Evolutionary conservation across 2,329 filamentous ascomycete species (phyloP), one percentile per base, ranked within the genome.

Genomic region (Alternaria gaisen): DNA sequence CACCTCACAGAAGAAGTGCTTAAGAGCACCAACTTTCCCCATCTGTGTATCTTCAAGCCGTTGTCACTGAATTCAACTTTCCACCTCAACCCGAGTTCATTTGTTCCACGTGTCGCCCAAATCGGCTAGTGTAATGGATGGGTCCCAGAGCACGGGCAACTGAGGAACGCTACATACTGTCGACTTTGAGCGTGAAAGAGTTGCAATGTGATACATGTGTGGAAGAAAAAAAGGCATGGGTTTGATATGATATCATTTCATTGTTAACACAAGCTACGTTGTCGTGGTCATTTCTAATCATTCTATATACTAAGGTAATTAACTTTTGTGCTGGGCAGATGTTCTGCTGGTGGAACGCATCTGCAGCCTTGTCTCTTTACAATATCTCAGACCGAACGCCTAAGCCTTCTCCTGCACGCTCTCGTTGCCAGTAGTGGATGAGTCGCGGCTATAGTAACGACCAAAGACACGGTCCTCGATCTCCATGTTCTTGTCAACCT

Each of bases 381-480:
- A 36, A 26, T 20, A 26, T 22, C 42, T 34, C 41, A 36, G 7
- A 16, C 12, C n/a, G n/a, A 41, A 44, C 16, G 9, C 22, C 18
- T 55, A 59, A 38, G 36, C 46, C 40, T 60, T 60, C 46, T 60
- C 58, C 32, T 52, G 38, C 16, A 57, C 26, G n/a, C 42, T 41
- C 22, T 36, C 34, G 40, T 14, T 26, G 14, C 32, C 32, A n/a
- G 24, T 28, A 6, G 38, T 30, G 6, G 30, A 32, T 18, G 53
- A 48, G 26, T 56, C 46, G 38, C 20, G 18, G 28, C 41, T 68
- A 30, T 69, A 69, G 36, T 68, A 69, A 7, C 60, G 59, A 40
- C 64, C 61, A 40, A 69, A 69, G 30, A 63, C 51, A 10, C 67
- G 63, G 42, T 69, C 67, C 42, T 69, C 65, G 34, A 69, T 60